Evolutionary conservation across 225 moss, liverwort and hornwort species (phyloP), one percentile per base, ranked within the genome.

Genomic region (Pseudoscleropodium purum): DNA sequence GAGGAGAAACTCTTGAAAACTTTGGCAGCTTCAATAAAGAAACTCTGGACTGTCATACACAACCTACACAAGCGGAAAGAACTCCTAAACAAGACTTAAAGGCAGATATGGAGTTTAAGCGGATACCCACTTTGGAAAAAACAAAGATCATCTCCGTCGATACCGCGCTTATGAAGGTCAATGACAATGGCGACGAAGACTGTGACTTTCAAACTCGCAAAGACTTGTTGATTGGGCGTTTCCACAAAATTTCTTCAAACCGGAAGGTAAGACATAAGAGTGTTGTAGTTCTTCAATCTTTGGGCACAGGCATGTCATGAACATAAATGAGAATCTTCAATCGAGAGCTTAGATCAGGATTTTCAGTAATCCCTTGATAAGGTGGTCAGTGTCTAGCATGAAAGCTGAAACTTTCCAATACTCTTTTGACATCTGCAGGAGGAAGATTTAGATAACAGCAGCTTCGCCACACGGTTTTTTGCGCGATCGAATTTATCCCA

Each of bases 391-490:
- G 37, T 63, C 63, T 75, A 66, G 21, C 41, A 89, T 62, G 49
- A 41, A 75, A 90, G 51, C 37, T 91, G 43, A 88, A 89, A 59
- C 31, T 90, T 39, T 81, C 47, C 20, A 16, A 77, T 87, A 13
- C 57, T 65, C 76, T 51, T 86, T 81, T 84, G 86, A 70, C 47
- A 81, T 89, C 56, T 87, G 88, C 90, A 95, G 94, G 92, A 91
- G 84, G 92, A 90, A 54, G 93, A 91, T 56, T 90, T 90, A 47
- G 88, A 89, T 49, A 91, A 91, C 41, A 90, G 66, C 83, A 92
- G 92, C 88, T 93, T 95, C 82, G 92, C 94, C 21, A 82, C 89
- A 41, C 88, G 81, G 16, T 88, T 94, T 87, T 91, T 93, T 87
- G 80, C 91, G 60, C 88, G 69, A 67, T 89, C 92, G 19, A 93